Evolutionary conservation across 2,329 filamentous ascomycete species (phyloP).

Genomic region (Apiospora pterosperma): DNA sequence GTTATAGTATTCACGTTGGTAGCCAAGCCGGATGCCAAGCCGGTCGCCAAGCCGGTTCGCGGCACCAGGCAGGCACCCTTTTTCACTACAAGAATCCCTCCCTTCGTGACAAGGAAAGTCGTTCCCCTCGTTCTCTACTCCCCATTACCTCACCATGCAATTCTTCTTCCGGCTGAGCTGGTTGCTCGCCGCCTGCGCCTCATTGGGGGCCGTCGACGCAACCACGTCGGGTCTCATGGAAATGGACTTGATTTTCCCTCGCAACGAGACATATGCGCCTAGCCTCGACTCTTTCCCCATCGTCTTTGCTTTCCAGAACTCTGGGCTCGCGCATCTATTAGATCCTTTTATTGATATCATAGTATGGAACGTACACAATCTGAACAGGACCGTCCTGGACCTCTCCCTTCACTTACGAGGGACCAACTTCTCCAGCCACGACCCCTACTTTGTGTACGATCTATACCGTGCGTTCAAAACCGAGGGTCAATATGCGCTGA

Average conservation of each 20-base stretch:
- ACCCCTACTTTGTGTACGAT: background rate
- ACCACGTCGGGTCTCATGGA: slow-evolving; percentile 11
- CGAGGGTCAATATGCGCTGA: background rate
- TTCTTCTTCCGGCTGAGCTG: background rate
- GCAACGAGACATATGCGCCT: slow-evolving; percentile 22
- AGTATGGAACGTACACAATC: slow-evolving; percentile 5
- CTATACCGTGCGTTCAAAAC: background rate
- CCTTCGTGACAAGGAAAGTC: too few species aligned
- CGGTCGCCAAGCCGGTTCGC: too few species aligned
- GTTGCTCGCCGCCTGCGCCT: background rate
- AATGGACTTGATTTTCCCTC: slow-evolving; percentile 22
- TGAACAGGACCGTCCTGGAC: background rate
- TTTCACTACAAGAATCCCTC: too few species aligned
- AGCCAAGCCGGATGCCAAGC: too few species aligned
- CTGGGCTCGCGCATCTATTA: slow-evolving; percentile 8
- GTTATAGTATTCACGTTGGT: too few species aligned
- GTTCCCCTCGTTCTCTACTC: too few species aligned
- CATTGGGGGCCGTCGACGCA: background rate
- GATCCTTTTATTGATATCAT: background rate
- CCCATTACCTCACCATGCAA: too few species aligned
- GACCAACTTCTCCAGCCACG: background rate
- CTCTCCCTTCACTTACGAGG: too few species aligned
- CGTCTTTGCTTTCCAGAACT: slow-evolving; percentile 22
- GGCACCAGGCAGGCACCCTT: too few species aligned
- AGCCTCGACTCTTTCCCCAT: slow-evolving; percentile 17